Base-by-base conservation (phyloP, 768 basidiomycete species). In the Tremella fuciformis region DNA sequence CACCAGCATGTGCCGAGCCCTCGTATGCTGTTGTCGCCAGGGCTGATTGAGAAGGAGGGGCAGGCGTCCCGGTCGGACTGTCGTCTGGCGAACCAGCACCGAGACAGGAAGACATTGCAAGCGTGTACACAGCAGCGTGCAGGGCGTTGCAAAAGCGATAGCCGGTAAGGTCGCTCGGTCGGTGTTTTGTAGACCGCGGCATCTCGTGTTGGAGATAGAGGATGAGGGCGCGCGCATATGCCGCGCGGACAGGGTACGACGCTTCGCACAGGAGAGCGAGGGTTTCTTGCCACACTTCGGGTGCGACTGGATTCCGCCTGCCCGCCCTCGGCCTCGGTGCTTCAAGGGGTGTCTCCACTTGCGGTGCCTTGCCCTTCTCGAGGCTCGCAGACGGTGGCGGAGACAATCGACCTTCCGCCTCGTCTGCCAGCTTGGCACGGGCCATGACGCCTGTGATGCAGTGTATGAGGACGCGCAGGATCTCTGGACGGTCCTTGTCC, bases 271-370 rank as follows among this genome's bases (percentile, higher is more conserved):
- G 77, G 24, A 96, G 80, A 49, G 86, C 87, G 44, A 94, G 76
- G 1, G 89, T 92, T 60, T 94, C 91, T 72, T 91, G 89, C 91
- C 91, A 94, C 34, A 87, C 83, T 70, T 91, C 90, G 25, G 88
- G 86, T 2, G 86, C 81, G 29, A 96, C 83, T 60, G 71, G 70
- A 60, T 79, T 78, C 11, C 73, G 59, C 42, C 71, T 48, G 13
- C 57, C 46, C 4, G 53, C 58, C 13, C 51, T 46, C 22, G 25
- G 50, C 6, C 57, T 58, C 13, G 52, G 55, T 15, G 4, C 25
- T 19, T 62, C 62, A 8, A 57, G 21, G 1, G 68, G 68, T 26
- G 64, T 59, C 1, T 50, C 51, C 19, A 61, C 21, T 24, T 55
- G 55, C 1, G 64, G 65, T 11, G 42, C 66, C 64, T 73, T 71